A percentile compares a stretch with the other conserved stretches of the same genome.
These are phyloP conservation scores for Paradendryphiella salina DNA, from an alignment of 2,329 filamentous ascomycete genomes.

Conservation along the genomic window DNA sequence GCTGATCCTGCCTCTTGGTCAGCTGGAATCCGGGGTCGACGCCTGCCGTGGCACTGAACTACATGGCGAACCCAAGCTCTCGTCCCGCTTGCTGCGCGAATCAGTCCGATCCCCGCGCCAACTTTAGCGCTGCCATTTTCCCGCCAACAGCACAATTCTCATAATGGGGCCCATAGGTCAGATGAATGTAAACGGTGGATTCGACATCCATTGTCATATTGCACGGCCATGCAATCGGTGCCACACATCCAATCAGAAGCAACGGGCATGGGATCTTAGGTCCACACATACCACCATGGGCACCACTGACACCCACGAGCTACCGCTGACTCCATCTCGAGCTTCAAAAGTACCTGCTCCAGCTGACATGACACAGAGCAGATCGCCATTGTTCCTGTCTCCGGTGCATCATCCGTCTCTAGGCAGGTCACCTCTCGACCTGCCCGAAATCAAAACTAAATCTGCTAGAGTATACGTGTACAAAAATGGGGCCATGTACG, in stretches of 20 bases:
- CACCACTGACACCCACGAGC: neutral
- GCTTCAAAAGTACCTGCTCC: neutral
- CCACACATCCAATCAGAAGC: neutral
- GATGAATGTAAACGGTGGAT: slow-evolving; percentile 8
- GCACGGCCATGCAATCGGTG: neutral
- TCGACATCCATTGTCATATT: neutral
- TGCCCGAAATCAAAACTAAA: too few relatives aligned
- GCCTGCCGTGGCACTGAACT: slow-evolving; percentile 11
- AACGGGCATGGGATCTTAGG: neutral
- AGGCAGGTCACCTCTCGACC: too few relatives aligned
- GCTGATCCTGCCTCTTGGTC: slow-evolving; percentile 23
- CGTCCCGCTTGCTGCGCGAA: slow-evolving; percentile 17
- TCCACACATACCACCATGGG: too few relatives aligned
- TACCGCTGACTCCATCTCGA: neutral
- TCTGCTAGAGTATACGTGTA: neutral
- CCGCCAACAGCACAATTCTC: slow-evolving; percentile 11
- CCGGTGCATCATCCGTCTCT: too few relatives aligned
- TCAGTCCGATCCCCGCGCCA: slow-evolving; percentile 8
- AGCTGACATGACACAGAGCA: slow-evolving; percentile 1
- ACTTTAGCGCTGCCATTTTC: neutral
- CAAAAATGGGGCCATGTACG: neutral
- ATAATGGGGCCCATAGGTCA: slow-evolving; percentile 1
- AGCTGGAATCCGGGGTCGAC: slow-evolving; percentile 25
- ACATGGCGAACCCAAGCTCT: slow-evolving; percentile 10
- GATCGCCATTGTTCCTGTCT: too few relatives aligned